phyloP scores from a whole-genome alignment of 2,329 filamentous ascomycete genomes.

The Monilinia fructigena region DNA sequence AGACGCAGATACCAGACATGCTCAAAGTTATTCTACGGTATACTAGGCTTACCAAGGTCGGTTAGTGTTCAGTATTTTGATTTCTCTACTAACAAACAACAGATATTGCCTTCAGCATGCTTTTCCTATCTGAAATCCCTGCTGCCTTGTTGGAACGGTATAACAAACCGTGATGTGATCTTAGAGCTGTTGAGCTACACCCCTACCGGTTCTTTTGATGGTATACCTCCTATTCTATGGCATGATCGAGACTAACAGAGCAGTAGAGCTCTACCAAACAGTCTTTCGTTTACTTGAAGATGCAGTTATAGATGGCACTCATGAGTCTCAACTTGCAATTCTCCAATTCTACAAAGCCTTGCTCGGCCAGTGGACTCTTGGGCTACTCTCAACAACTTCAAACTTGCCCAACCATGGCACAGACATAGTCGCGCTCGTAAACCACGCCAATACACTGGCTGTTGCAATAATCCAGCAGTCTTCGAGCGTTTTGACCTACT shows the following conservation, averaged over 20 bases:
- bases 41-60: constrained; percentile 55
- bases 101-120: constrained; percentile 41
- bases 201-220: constrained; percentile 55
- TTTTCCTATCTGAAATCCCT: constrained; percentile 54
- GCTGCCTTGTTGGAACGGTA: constrained; percentile 62
- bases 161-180: constrained; percentile 52
- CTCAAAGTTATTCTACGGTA: constrained; percentile 57
- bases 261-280: constrained; percentile 50
- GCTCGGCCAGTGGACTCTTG: constrained; percentile 58
- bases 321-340: constrained; percentile 56
- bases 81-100: constrained; percentile 27
- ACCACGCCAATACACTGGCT: constrained; percentile 55
- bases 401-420: constrained; percentile 19
- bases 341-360: constrained; percentile 67
- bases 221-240: constrained; percentile 42
- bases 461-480: constrained; percentile 59
- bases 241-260: not conserved
- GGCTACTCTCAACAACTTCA: constrained; percentile 45
- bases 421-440: constrained; percentile 45
- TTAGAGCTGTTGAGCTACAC: constrained; percentile 57
- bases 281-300: constrained; percentile 54
- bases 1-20: constrained; percentile 52
- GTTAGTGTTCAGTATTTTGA: constrained; percentile 21
- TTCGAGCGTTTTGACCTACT: constrained; percentile 46
- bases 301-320: constrained; percentile 49